Evolutionary conservation across 257 asterid species (phyloP).

Genomic region (Solanum tarijense): DNA sequence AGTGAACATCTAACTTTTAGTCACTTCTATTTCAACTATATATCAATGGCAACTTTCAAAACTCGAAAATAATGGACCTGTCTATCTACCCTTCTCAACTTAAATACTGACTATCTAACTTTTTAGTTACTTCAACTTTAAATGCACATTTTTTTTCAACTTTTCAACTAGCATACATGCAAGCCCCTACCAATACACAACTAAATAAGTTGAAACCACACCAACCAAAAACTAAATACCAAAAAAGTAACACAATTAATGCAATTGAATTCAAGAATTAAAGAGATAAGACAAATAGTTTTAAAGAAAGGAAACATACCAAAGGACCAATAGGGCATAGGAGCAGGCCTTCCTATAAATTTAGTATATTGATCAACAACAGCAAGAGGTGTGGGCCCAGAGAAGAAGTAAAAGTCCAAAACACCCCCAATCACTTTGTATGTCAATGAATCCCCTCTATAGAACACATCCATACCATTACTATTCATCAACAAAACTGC

Average conservation of each 20-base stretch:
- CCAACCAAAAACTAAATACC: neutral
- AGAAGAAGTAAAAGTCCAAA: slow-evolving; percentile 80
- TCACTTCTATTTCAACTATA: neutral
- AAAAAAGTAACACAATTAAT: neutral
- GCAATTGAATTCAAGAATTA: neutral
- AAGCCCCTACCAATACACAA: neutral
- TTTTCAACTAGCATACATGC: neutral
- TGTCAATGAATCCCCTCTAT: slow-evolving; percentile 70
- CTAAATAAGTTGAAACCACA: neutral
- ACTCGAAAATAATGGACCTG: neutral
- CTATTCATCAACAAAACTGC: slow-evolving; percentile 74
- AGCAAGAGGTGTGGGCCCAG: slow-evolving; percentile 80
- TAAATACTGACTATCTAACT: neutral
- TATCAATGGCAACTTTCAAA: neutral
- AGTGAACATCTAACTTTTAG: neutral
- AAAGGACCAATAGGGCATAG: slow-evolving; percentile 98
- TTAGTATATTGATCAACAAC: slow-evolving; percentile 86
- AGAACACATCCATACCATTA: slow-evolving; percentile 95
- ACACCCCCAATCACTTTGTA: slow-evolving; percentile 93
- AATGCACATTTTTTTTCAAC: neutral
- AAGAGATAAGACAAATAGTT: neutral
- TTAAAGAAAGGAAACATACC: slow-evolving; percentile 32
- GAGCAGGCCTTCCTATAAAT: slow-evolving; percentile 79
- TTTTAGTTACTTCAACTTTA: neutral
- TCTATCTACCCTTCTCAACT: neutral